Percentiles rank a stretch among this genome's conserved stretches.
Conservation (phyloP, 1,284 basidiomycete species). For the Puccinia novopanici region DNA sequence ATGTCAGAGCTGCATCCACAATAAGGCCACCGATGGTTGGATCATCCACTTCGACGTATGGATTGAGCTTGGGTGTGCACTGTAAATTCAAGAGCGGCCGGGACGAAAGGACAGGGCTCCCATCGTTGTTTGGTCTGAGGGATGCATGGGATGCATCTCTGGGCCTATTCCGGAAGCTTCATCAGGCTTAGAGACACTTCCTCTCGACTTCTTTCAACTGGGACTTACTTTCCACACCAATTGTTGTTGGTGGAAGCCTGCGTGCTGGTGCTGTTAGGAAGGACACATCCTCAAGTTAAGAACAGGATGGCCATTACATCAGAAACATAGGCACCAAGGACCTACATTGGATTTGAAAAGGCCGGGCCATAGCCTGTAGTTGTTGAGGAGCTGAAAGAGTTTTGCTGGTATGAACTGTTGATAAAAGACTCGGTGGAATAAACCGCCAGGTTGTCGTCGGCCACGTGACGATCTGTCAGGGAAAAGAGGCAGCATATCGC, state of each 20-base stretch:
- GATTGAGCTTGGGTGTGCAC: slow-evolving; percentile 32
- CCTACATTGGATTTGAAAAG: background rate
- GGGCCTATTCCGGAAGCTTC: slow-evolving; percentile 7
- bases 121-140: background rate
- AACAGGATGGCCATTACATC: no score
- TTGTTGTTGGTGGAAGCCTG: background rate
- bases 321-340: no score
- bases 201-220: no score
- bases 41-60: slow-evolving; percentile 25
- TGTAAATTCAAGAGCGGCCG: slow-evolving; percentile 18
- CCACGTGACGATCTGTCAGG: background rate
- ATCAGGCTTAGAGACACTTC: no score
- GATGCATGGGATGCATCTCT: background rate
- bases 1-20: slow-evolving; percentile 35
- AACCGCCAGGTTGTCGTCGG: background rate
- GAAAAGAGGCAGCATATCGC: background rate
- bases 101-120: background rate
- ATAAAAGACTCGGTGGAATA: background rate
- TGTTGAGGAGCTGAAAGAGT: background rate
- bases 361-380: background rate
- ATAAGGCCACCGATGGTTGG: slow-evolving; percentile 8
- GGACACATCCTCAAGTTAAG: no score
- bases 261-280: no score
- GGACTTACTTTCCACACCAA: slow-evolving; percentile 42
- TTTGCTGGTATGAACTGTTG: background rate